Conservation (phyloP, 441 rosid species). For the Erodium trifolium region DNA sequence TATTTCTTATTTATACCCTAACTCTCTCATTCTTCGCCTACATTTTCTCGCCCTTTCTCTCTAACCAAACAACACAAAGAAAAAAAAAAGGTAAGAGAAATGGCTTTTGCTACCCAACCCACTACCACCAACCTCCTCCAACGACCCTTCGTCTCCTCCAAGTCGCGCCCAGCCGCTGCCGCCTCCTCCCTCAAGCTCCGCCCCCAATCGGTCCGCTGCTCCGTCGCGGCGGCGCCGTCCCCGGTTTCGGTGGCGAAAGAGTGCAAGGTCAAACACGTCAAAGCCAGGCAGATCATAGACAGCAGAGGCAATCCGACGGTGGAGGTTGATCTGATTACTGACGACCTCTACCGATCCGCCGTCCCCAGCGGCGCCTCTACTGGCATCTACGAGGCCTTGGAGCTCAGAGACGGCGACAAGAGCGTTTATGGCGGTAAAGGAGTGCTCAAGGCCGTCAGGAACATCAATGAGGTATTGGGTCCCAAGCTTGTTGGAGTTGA, state of each 20-base stretch:
- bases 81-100: conserved; percentile 3
- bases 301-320: conserved; percentile 93
- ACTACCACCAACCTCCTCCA: conserved; percentile 22
- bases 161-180: conserved; percentile 17
- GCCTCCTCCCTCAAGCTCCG: conserved; percentile 21
- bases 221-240: conserved; percentile 34
- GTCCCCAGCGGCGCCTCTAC: conserved; percentile 97
- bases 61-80: no score
- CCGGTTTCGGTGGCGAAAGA: conserved; percentile 19
- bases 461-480: conserved; percentile 58
- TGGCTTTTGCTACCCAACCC: conserved; percentile 26
- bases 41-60: neutral
- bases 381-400: conserved; percentile 86
- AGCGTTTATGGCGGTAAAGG: conserved; percentile 86
- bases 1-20: neutral
- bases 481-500: conserved; percentile 83
- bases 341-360: conserved; percentile 70
- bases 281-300: conserved; percentile 93
- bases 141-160: conserved; percentile 17
- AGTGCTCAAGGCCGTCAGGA: conserved; percentile 62
- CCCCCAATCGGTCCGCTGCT: conserved; percentile 39
- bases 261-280: conserved; percentile 56
- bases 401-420: conserved; percentile 84
- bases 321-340: conserved; percentile 83
- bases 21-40: conserved; percentile 8